Base-by-base conservation (phyloP, 2,329 filamentous ascomycete genomes). In the Phyllosticta citribraziliensis region DNA sequence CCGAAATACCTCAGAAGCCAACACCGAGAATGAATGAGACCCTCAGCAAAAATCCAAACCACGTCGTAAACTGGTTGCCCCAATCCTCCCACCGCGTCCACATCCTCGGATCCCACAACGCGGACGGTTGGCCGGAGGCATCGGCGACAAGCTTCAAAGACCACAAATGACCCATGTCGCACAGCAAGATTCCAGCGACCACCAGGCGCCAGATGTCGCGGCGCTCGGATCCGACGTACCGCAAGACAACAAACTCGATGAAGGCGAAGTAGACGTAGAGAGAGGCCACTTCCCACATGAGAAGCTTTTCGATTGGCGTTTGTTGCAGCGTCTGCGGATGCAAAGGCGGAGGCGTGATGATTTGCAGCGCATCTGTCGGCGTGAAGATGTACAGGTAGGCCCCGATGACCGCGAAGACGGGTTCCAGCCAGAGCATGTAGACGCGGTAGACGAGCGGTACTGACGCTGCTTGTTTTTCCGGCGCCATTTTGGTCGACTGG, bases 1-100 rank as follows among this genome's bases (percentile, higher is more conserved):
- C 12, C 30, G 12, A 4, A 35, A 12, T 10, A 40, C 14, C 53
- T 67, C n/a, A 57, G 62, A 69, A 64, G 14, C 66, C 67, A 3
- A 68, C 62, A 1, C 64, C 62, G 20, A 63, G 57, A 56, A 70
- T 40, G 54, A 70, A 70, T 1, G 63, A 63, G 62, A 66, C 50
- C 63, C 64, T 66, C 52, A 58, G 64, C 66, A 60, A 62, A 62
- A 52, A 68, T 62, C 63, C 71, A 62, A 58, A 62, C 19, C 22
- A 68, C 59, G 51, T 74, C 64, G 62, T 67, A 55, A 25, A 61
- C 67, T 76, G 14, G 72, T 75, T 65, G 66, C 72, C 63, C 74
- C 66, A 67, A 62, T 68, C 67, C 64, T 69, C 64, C 47, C 54
- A 62, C 57, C 65, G 22, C 33, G 52, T 66, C 66, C 67, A 70